Evolutionary conservation across 495 filamentous ascomycete species (phyloP).

Genomic region (Aspergillus steynii): DNA sequence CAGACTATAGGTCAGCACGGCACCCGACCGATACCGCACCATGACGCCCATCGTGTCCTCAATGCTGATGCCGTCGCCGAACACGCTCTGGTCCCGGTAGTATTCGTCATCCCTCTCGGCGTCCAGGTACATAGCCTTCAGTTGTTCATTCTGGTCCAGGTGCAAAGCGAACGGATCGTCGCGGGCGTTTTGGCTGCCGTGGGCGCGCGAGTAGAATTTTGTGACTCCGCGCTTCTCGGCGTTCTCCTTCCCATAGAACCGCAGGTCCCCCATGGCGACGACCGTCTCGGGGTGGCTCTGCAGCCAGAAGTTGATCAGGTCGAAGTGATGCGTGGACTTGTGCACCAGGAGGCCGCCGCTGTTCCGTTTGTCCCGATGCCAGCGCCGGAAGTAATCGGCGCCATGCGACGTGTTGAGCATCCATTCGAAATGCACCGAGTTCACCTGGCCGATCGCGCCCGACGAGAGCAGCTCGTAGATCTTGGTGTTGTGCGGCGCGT

Average conservation of each 20-base stretch:
- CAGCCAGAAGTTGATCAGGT: slow-evolving; percentile 39
- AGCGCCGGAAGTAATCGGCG: slow-evolving; percentile 61
- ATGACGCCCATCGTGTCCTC: slow-evolving; percentile 62
- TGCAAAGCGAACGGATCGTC: slow-evolving; percentile 51
- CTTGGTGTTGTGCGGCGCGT: slow-evolving; percentile 38
- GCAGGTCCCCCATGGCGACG: slow-evolving; percentile 33
- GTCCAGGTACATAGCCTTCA: slow-evolving; percentile 57
- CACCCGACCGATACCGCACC: slow-evolving; percentile 47
- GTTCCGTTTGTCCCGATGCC: slow-evolving; percentile 60
- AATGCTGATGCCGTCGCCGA: slow-evolving; percentile 59
- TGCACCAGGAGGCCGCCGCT: slow-evolving; percentile 51
- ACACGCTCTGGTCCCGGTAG: slow-evolving; percentile 58
- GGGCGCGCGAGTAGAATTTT: slow-evolving; percentile 31
- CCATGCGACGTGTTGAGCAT: slow-evolving; percentile 60
- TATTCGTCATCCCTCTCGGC: slow-evolving; percentile 62
- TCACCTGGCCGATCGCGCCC: slow-evolving; percentile 53
- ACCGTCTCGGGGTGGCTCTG: slow-evolving; percentile 27
- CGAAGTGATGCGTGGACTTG: slow-evolving; percentile 39
- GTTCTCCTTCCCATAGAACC: slow-evolving; percentile 38
- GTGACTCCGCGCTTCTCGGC: slow-evolving; percentile 32
- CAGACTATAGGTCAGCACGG: slow-evolving; percentile 34
- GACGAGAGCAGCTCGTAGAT: slow-evolving; percentile 43
- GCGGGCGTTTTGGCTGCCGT: slow-evolving; percentile 26
- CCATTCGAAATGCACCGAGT: slow-evolving; percentile 61
- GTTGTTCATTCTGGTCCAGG: slow-evolving; percentile 45